A percentile compares a stretch with the other conserved stretches of the same genome.
These are phyloP conservation scores for Ceratobasidium sp. DNA, from an alignment of 1,284 basidiomycete species.

Conservation along the genomic window DNA sequence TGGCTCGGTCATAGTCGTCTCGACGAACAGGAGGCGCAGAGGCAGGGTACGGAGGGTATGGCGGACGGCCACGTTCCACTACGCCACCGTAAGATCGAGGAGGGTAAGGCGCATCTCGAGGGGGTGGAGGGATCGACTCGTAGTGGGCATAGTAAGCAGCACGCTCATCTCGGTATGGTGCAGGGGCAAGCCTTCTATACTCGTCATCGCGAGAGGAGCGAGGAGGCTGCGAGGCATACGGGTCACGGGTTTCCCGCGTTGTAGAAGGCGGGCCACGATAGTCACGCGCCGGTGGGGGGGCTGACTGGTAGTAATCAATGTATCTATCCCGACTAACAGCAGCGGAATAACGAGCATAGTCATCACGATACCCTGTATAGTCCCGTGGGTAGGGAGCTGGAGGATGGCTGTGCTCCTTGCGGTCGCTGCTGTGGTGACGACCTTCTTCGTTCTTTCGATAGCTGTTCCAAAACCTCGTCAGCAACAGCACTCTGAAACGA, in stretches of 20 bases:
- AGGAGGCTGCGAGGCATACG: slow-evolving; percentile 32
- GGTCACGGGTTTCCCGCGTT: slow-evolving; percentile 29
- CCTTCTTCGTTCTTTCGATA: slow-evolving; percentile 43
- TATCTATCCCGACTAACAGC: slow-evolving; percentile 52
- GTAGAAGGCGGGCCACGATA: slow-evolving; percentile 61
- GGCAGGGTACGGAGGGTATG: slow-evolving; percentile 31
- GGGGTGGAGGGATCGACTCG: slow-evolving; percentile 24
- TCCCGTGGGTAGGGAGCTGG: slow-evolving; percentile 60
- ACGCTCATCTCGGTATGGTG: slow-evolving; percentile 35
- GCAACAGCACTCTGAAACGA: background rate
- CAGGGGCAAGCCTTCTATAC: slow-evolving; percentile 35
- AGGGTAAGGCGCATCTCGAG: slow-evolving; percentile 25
- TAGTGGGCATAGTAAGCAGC: slow-evolving; percentile 31
- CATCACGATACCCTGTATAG: slow-evolving; percentile 63
- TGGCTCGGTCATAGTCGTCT: slow-evolving; percentile 33
- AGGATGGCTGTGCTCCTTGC: slow-evolving; percentile 52
- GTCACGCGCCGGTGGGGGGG: slow-evolving; percentile 52
- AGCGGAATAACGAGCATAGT: slow-evolving; percentile 64
- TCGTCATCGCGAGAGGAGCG: slow-evolving; percentile 24
- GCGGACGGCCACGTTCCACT: slow-evolving; percentile 29
- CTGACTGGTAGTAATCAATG: slow-evolving; percentile 44
- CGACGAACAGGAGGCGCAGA: slow-evolving; percentile 30
- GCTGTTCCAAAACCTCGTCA: background rate
- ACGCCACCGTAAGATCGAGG: slow-evolving; percentile 6
- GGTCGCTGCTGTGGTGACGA: slow-evolving; percentile 43